A percentile compares a stretch with the other conserved stretches of the same genome.
Evolutionary conservation across 345 rosid genomes (phyloP).

Genomic region (Raphanus sativus): DNA sequence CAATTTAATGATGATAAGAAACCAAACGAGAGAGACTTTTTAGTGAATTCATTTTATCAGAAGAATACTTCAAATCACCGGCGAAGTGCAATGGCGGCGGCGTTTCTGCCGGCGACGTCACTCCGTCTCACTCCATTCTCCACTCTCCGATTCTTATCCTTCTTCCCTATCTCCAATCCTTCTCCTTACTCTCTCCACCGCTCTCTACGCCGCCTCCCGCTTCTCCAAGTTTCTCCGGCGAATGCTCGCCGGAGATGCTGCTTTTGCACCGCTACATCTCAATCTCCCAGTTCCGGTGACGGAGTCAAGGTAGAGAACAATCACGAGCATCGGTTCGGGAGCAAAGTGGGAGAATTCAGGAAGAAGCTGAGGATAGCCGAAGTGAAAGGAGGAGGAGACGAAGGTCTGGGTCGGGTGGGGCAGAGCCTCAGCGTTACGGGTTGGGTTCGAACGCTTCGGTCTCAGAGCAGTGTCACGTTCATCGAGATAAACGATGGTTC

Average conservation of each 20-base stretch:
- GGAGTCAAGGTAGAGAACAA: not conserved
- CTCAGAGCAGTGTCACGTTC: constrained; percentile 82
- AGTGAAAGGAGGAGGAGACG: constrained; percentile 69
- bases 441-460: constrained; percentile 91
- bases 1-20: not conserved
- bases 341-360: constrained; percentile 56
- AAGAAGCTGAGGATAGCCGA: constrained; percentile 71
- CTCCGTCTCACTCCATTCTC: constrained; percentile 33
- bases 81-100: constrained; percentile 14
- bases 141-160: constrained; percentile 37
- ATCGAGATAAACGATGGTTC: constrained; percentile 97
- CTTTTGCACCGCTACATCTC: constrained; percentile 30
- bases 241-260: constrained; percentile 32
- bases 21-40: not conserved
- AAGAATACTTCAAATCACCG: not conserved
- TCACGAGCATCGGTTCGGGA: not conserved
- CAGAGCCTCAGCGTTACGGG: constrained; percentile 64
- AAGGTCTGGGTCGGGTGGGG: constrained; percentile 67
- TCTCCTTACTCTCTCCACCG: not conserved
- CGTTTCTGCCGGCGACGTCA: constrained; percentile 38
- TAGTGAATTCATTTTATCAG: not conserved
- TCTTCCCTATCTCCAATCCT: constrained; percentile 2
- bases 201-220: constrained; percentile 2
- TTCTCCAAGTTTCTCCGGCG: not conserved
- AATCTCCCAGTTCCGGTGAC: constrained; percentile 24